A percentile compares a stretch with the other conserved stretches of the same genome.
Conservation (phyloP, 148 eudicot species). For the Vaccinium macrocarpon region DNA sequence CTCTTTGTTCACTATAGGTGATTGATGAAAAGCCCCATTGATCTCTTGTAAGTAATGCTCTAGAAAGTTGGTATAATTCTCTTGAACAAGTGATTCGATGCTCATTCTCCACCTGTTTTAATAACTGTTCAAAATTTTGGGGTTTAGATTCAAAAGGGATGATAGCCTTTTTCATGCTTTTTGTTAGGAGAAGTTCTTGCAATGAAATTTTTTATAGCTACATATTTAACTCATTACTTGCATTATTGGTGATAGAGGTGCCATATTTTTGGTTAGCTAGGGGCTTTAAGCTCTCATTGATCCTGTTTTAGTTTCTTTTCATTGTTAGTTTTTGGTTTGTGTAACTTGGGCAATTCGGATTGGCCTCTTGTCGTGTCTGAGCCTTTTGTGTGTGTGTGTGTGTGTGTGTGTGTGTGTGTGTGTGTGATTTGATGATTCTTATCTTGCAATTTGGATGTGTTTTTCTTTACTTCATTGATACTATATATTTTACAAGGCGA, state of each 20-base stretch:
- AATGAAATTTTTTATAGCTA: not conserved
- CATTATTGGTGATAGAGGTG: not conserved
- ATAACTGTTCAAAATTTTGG: not conserved
- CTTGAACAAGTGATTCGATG: too few species aligned
- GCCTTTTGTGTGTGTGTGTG: too few species aligned
- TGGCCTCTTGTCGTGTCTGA: too few species aligned
- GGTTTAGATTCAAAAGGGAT: not conserved
- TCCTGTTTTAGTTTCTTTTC: not conserved
- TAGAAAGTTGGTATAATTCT: too few species aligned
- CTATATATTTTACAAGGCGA: not conserved
- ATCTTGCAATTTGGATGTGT: not conserved
- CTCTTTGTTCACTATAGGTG: too few species aligned
- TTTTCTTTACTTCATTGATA: not conserved
- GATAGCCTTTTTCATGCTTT: not conserved
- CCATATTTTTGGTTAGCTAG: not conserved
- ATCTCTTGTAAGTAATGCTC: too few species aligned
- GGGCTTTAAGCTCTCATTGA: not conserved
- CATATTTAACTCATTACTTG: not conserved
- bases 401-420: too few species aligned
- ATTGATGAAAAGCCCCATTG: too few species aligned
- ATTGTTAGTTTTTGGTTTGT: not conserved
- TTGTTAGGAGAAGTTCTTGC: not conserved
- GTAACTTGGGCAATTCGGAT: too few species aligned
- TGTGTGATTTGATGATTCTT: too few species aligned
- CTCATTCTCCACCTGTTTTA: too few species aligned